phyloP scores from a whole-genome alignment of 2,329 filamentous ascomycete genomes.

The Aspergillus fructus region DNA sequence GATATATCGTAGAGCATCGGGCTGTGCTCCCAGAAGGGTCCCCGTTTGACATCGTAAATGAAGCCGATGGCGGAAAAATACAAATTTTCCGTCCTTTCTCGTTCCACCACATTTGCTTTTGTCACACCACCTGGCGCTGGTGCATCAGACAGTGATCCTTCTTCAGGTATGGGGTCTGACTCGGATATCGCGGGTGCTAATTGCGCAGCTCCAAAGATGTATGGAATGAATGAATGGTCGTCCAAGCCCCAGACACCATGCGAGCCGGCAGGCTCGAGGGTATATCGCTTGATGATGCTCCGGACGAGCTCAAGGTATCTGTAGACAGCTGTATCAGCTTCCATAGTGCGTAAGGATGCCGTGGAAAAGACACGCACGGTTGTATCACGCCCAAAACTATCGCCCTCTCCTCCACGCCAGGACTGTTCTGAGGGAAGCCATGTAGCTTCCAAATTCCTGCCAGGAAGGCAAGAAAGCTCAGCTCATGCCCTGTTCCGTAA shows the following conservation, averaged over 20 bases:
- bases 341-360: too few relatives aligned
- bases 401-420: constrained; percentile 65
- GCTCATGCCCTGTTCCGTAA: constrained; percentile 93
- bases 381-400: constrained; percentile 83
- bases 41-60: constrained; percentile 94
- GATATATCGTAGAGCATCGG: constrained; percentile 93
- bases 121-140: constrained; percentile 71
- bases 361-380: constrained; percentile 58
- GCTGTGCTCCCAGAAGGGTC: constrained; percentile 96
- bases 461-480: constrained; percentile 91
- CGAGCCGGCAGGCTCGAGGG: constrained; percentile 88
- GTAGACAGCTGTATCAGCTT: background rate
- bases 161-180: constrained; percentile 65
- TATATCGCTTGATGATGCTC: constrained; percentile 83
- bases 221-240: constrained; percentile 90
- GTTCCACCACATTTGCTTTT: constrained; percentile 63
- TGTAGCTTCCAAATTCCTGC: constrained; percentile 88
- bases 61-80: constrained; percentile 97
- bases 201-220: constrained; percentile 93
- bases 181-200: constrained; percentile 71
- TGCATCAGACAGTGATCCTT: constrained; percentile 72
- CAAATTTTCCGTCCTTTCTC: constrained; percentile 69
- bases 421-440: constrained; percentile 62
- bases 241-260: constrained; percentile 99
- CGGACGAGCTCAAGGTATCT: constrained; percentile 81